These are phyloP conservation scores for Posidonia oceanica DNA, from an alignment of 116 monocot species.

Conservation along the genomic window DNA sequence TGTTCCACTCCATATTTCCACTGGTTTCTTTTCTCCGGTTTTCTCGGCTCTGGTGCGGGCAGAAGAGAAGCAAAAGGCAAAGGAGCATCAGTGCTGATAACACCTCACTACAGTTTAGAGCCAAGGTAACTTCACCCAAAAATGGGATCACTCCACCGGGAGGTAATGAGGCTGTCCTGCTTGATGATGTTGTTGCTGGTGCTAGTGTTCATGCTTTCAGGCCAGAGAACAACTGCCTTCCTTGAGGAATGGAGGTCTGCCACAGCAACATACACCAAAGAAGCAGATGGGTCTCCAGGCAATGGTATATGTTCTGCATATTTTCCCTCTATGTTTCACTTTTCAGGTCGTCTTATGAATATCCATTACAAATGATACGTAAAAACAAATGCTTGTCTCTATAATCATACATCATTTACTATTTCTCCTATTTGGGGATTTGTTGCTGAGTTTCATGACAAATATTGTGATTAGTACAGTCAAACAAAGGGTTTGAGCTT, in stretches of 20 bases:
- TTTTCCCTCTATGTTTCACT: not conserved
- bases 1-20: no score
- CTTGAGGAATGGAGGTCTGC: slow-evolving; percentile 47
- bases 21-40: no score
- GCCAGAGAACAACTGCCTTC: slow-evolving; percentile 1
- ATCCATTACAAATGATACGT: no score
- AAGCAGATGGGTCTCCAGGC: slow-evolving; percentile 4
- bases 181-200: not conserved
- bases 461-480: no score
- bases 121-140: not conserved
- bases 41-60: not conserved
- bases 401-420: no score
- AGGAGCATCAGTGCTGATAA: not conserved
- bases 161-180: not conserved
- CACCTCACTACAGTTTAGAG: not conserved
- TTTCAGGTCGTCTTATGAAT: not conserved
- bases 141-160: not conserved
- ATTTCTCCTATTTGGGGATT: no score
- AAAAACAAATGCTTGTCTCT: no score
- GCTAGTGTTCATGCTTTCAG: not conserved
- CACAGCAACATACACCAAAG: slow-evolving; percentile 48
- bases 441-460: no score
- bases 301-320: slow-evolving; percentile 18
- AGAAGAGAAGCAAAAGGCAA: not conserved
- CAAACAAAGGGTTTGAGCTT: no score